These are phyloP conservation scores for Coemansia sp. DNA, from an alignment of 192 early-diverging fungal species.

Conservation along the genomic window DNA sequence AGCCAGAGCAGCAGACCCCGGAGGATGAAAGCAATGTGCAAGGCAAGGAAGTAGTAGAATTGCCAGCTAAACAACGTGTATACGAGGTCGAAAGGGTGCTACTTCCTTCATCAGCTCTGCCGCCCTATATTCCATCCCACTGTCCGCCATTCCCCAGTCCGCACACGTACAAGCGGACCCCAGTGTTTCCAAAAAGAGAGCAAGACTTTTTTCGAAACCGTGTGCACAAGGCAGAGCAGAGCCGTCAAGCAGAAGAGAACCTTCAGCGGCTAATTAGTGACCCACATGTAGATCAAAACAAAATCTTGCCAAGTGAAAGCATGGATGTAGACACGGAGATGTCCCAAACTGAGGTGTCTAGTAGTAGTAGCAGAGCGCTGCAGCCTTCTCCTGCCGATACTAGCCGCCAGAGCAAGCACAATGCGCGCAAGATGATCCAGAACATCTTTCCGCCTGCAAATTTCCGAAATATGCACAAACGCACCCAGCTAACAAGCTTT, in stretches of 20 bases:
- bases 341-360: background rate
- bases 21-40: background rate
- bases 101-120: conserved; percentile 21
- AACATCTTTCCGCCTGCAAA: conserved; percentile 46
- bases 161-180: conserved; percentile 49
- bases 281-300: conserved; percentile 12
- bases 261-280: conserved; percentile 50
- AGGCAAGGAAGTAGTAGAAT: background rate
- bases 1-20: background rate
- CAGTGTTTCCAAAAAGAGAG: conserved; percentile 48
- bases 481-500: conserved; percentile 35
- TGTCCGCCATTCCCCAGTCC: conserved; percentile 50
- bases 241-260: conserved; percentile 53
- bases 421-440: conserved; percentile 26
- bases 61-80: background rate
- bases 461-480: conserved; percentile 42
- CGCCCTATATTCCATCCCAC: conserved; percentile 38
- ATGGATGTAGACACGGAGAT: background rate
- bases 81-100: conserved; percentile 31
- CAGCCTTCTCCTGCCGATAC: background rate
- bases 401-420: conserved; percentile 12
- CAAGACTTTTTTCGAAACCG: conserved; percentile 54
- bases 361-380: background rate
- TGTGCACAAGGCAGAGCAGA: conserved; percentile 54
- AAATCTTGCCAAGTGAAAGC: background rate